Base-by-base conservation (phyloP, 257 asterid species). In the Craterostigma plantagineum region DNA sequence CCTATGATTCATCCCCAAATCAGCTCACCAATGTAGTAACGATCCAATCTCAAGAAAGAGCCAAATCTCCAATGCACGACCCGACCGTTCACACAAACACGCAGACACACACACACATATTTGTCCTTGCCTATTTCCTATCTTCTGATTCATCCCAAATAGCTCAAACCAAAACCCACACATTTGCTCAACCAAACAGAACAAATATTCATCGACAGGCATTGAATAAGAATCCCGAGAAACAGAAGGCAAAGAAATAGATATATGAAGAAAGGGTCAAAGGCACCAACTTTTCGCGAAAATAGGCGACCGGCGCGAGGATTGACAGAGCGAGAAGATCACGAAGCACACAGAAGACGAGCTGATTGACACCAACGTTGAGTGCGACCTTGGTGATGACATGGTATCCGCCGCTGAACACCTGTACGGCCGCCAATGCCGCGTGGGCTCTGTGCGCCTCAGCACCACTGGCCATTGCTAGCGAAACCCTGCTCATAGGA, bases 381-480 rank as follows among this genome's bases (percentile, higher is more conserved):
- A 86, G 94, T 9, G 96, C 96, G 35, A 81, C 81, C 16, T 82
- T 86, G 38, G 92, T 73, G 58, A 86, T 73, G 62, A 86, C 96
- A 59, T 86, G 94, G 67, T 77, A 75, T 0, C 96, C 91, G 53
- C 92, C 94, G 62, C 62, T 53, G 62, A 73, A 60, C 11, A 86
- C 61, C 79, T 81, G 96, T 50, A 75, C 92, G 71, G 71, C 62
- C 58, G 75, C 92, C 96, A 81, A 68, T 38, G 77, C 92, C 60
- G 57, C 10, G 45, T 81, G 92, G 9, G 96, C 96, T 62, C 55
- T 67, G 79, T 72, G 53, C 16, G 46, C 55, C 45, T 69, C 78
- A 14, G 65, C 72, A 16, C 71, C 68, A 48, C 56, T 50, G 55
- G 55, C 61, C 53, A 49, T 33, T 10, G 66, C 57, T 2, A 57